Base-by-base conservation (phyloP, 345 rosid genomes). In the rapeseed (Brassica napus) region DNA sequence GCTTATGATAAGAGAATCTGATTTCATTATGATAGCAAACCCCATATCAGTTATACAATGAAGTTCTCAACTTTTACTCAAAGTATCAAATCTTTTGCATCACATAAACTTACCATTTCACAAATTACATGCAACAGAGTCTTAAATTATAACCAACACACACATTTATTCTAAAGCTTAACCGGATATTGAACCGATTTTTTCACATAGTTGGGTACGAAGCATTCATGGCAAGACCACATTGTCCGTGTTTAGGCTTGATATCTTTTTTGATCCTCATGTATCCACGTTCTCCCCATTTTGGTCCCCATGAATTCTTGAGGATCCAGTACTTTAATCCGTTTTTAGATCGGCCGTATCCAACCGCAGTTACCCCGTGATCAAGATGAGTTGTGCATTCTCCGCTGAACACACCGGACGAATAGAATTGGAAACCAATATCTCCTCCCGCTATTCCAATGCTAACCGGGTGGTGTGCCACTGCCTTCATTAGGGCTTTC, bases 231-330 rank as follows among this genome's bases (percentile, higher is more conserved):
- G 93, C 92, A 78, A 91, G 83, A 71, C 93, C 93, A 69, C 96
- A 91, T 1, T 66, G 42, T 18, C 93, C 93, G 49, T 72, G 6
- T 69, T 81, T 74, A 15, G 54, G 71, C 0, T 5, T 49, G 0
- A 72, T 30, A 71, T 75, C 88, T 65, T 88, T 85, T 44, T 69
- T 57, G 49, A 91, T 82, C 82, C 85, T 86, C 76, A 88, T 83
- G 58, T 89, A 89, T 4, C 96, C 96, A 8, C 39, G 49, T 47
- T 91, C 96, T 3, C 96, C 96, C 92, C 90, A 91, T 0, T 62
- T 70, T 8, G 10, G 6, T 8, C 92, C 93, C 93, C 96, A 91
- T 0, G 96, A 91, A 8, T 91, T 91, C 69, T 87, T 91, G 7
- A 82, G 74, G 72, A 84, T 47, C 96, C 96, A 89, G 68, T 84